Percentiles rank a stretch among this genome's conserved stretches.
phyloP scores from a whole-genome alignment of 106 monocot genomes.

The Chionographis japonica region DNA sequence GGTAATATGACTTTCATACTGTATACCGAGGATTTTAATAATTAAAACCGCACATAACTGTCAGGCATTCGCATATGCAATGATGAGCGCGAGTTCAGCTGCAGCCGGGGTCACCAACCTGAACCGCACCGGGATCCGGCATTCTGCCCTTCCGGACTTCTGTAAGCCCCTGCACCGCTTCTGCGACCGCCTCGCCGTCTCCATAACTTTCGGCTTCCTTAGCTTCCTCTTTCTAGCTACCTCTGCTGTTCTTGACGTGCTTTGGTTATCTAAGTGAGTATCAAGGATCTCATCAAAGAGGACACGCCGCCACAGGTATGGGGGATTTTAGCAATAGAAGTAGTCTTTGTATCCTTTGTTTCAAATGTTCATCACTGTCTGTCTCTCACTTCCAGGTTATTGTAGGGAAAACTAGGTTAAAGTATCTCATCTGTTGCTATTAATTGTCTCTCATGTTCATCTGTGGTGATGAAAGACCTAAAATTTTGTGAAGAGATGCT shows the following conservation, averaged over 20 bases:
- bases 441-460: too few species aligned
- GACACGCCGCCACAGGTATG: too few species aligned
- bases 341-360: background rate
- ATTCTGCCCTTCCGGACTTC: conserved; percentile 58
- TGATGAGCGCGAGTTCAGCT: conserved; percentile 74
- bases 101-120: conserved; percentile 63
- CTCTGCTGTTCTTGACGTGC: conserved; percentile 50
- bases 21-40: too few species aligned
- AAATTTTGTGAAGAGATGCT: too few species aligned
- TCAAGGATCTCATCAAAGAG: too few species aligned
- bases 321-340: too few species aligned
- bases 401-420: background rate
- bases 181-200: conserved; percentile 42
- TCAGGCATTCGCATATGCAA: conserved; percentile 58
- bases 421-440: too few species aligned
- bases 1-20: too few species aligned
- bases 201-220: conserved; percentile 54
- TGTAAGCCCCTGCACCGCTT: conserved; percentile 58
- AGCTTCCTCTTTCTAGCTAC: conserved; percentile 45
- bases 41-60: background rate
- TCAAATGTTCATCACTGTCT: background rate
- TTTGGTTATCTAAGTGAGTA: conserved; percentile 35
- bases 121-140: conserved; percentile 65
- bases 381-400: background rate
- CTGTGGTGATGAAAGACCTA: too few species aligned